Base-by-base conservation (phyloP, 345 rosid genomes). In the Microcos paniculata region DNA sequence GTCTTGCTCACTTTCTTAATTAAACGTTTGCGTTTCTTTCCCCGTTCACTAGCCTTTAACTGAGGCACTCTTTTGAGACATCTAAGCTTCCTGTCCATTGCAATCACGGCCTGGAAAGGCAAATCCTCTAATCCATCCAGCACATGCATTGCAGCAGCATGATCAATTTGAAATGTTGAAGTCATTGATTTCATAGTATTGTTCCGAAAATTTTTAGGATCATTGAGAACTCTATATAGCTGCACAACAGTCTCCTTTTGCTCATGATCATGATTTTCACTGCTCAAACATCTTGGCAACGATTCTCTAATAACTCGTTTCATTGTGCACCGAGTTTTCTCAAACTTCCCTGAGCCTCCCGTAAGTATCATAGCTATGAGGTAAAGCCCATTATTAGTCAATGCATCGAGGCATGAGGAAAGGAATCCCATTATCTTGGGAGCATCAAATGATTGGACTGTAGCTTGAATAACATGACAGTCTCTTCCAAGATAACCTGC, bases 31-130 rank as follows among this genome's bases (percentile, higher is more conserved):
- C 92, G 87, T 46, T 66, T 85, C 65, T 49, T 63, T 67, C 86
- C 75, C 73, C 31, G 21, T 81, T 48, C 88, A 14, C 42, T 67
- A 31, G 59, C 68, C 72, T 62, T 69, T 67, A 91, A 51, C 26
- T 38, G 76, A 45, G 91, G 94, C 55, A 82, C 46, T 12, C 65
- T 79, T 51, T 81, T 82, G 19, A 75, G 61, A 62, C 87, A 85
- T 77, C 84, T 83, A 74, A 95, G 94, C 79, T 87, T 91, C 87
- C 91, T 87, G 59, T 62, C 80, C 96, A 93, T 95, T 28, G 97
- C 90, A 81, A 70, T 53, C 75, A 95, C 70, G 51, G 91, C 78
- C 46, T 80, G 81, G 21, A 78, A 51, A 53, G 96, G 85, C 76
- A 91, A 86, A 28, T 80, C 83, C 73, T 85, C 86, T 42, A 95